phyloP scores from a whole-genome alignment of 176 grass and related monocot genomes.

The Cenchrus fungigraminus region DNA sequence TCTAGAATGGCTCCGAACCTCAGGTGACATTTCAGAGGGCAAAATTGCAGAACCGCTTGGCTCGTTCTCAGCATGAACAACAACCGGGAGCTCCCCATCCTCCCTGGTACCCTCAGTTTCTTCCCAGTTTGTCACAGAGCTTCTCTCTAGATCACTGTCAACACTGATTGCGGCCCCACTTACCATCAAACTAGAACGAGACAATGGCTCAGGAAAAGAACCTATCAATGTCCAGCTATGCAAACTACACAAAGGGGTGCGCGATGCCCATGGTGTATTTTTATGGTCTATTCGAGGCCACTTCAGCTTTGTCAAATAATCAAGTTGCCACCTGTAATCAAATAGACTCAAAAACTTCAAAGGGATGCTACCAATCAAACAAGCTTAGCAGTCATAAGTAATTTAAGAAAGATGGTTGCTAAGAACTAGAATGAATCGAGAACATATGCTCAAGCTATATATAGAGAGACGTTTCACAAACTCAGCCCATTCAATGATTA shows the following conservation, averaged over 20 bases:
- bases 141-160: constrained; percentile 70
- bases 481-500: constrained; percentile 45
- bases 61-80: constrained; percentile 38
- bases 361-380: constrained; percentile 38
- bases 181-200: constrained; percentile 47
- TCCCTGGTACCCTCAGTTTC: constrained; percentile 80
- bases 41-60: constrained; percentile 39
- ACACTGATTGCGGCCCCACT: constrained; percentile 58
- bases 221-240: constrained; percentile 77
- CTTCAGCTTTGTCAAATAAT: constrained; percentile 88
- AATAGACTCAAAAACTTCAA: constrained; percentile 63
- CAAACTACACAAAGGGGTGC: constrained; percentile 67
- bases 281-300: constrained; percentile 80
- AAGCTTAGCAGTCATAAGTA: constrained; percentile 38
- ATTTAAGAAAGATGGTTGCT: constrained; percentile 7
- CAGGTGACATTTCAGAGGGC: constrained; percentile 44
- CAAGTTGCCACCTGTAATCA: constrained; percentile 93
- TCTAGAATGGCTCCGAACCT: constrained; percentile 75
- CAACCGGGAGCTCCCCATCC: constrained; percentile 81
- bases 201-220: constrained; percentile 50
- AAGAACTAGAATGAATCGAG: constrained; percentile 36
- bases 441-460: constrained; percentile 26
- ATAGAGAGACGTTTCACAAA: constrained; percentile 29
- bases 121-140: constrained; percentile 81
- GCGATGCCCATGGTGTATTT: constrained; percentile 86